These are phyloP conservation scores for Verticillium nubilum DNA, from an alignment of 2,329 filamentous ascomycete species.

Conservation along the genomic window DNA sequence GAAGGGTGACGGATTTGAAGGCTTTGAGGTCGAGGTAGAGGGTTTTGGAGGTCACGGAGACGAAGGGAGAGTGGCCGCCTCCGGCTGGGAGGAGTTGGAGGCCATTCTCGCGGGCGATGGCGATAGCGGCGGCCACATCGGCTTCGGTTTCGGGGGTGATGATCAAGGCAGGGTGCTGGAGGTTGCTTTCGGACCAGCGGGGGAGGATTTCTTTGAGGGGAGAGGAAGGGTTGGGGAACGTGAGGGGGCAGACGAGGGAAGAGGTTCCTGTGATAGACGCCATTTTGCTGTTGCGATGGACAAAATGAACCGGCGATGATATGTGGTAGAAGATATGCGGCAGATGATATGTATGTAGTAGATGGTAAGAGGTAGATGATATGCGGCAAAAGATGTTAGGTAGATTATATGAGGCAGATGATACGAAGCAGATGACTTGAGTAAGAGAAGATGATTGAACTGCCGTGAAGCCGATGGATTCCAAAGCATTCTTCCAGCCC, in stretches of 20 bases:
- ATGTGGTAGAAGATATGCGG: too few species aligned
- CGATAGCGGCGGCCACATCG: conserved; percentile 21
- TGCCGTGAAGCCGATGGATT: neutral
- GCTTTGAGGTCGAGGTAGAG: conserved; percentile 27
- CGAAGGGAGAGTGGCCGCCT: conserved; percentile 25
- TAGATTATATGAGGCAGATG: neutral
- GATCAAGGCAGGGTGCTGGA: conserved; percentile 19
- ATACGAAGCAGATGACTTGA: neutral
- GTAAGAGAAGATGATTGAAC: neutral
- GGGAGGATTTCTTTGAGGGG: conserved; percentile 8
- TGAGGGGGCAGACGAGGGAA: neutral
- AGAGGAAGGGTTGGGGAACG: neutral
- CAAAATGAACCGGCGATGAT: too few species aligned
- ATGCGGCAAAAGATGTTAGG: neutral
- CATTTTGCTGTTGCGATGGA: neutral
- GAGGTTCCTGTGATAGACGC: neutral
- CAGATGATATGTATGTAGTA: too few species aligned
- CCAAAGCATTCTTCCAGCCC: neutral
- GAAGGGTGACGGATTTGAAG: conserved; percentile 21
- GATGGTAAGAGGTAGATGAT: neutral
- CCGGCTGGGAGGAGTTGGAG: conserved; percentile 21
- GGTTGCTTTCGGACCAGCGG: conserved; percentile 24
- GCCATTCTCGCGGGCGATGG: conserved; percentile 18
- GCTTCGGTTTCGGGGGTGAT: conserved; percentile 19
- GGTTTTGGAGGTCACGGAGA: conserved; percentile 18